These are phyloP conservation scores for Alternaria dauci DNA, from an alignment of 2,329 filamentous ascomycete genomes.

Conservation along the genomic window DNA sequence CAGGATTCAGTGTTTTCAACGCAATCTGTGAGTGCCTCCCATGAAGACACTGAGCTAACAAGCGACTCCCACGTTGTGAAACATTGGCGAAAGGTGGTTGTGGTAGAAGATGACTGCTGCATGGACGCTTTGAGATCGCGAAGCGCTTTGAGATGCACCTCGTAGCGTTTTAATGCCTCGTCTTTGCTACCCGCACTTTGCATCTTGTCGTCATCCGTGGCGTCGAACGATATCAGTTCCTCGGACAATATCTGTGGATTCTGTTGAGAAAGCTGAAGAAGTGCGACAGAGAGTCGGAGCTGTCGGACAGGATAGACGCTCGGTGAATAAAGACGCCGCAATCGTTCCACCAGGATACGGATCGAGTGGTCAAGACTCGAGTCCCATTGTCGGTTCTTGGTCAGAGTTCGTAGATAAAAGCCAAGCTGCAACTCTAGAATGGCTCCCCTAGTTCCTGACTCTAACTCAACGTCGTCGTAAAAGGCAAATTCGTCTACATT, in stretches of 20 bases:
- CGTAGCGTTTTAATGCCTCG: conserved; percentile 42
- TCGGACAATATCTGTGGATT: conserved; percentile 65
- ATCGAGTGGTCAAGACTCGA: conserved; percentile 38
- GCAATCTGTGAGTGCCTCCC: conserved; percentile 52
- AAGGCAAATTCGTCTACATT: conserved; percentile 59
- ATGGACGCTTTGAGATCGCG: conserved; percentile 55
- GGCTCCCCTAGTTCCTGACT: conserved; percentile 42
- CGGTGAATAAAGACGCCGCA: conserved; percentile 41
- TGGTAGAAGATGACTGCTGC: conserved; percentile 39
- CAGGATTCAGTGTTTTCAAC: conserved; percentile 63
- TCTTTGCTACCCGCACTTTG: conserved; percentile 38
- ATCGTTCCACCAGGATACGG: conserved; percentile 24
- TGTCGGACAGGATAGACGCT: conserved; percentile 45
- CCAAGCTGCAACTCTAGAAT: conserved; percentile 56
- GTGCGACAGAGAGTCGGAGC: conserved; percentile 33
- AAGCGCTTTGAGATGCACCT: conserved; percentile 48
- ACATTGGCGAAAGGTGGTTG: conserved; percentile 38
- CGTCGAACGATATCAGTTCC: conserved; percentile 7
- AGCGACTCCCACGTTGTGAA: conserved; percentile 52
- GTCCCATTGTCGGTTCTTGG: conserved; percentile 43
- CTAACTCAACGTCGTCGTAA: conserved; percentile 47
- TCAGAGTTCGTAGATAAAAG: conserved; percentile 40
- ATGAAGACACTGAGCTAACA: conserved; percentile 40
- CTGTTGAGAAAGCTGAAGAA: conserved; percentile 58
- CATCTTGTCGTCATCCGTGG: background rate